Base-by-base conservation (phyloP, 352 stramenopile species). In the Phytopythium chamaehyphon region DNA sequence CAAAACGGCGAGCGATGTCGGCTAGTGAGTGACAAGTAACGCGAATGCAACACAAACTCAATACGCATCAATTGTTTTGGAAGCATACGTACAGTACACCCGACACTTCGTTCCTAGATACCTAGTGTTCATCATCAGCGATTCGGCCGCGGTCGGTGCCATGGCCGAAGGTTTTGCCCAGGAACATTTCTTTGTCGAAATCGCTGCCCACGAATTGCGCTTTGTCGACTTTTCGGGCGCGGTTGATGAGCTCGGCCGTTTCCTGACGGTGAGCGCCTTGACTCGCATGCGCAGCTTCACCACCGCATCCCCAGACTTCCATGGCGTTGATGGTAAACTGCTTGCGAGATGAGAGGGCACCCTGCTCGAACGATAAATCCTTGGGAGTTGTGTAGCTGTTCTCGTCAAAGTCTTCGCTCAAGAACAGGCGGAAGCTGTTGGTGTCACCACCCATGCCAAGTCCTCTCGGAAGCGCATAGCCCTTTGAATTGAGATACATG, bases 401-500 rank as follows among this genome's bases (percentile, higher is more conserved):
- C 33, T 93, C 80, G 48, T 94, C 83, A 45, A 94, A 66, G 57
- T 94, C 84, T 69, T 94, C 84, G 52, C 83, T 87, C 12, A 94
- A 33, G 44, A 93, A 94, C 18, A 94, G 42, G 0, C 82, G 76
- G 49, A 90, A 93, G 19, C 77, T 76, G 54, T 71, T 85, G 6
- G 68, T 83, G 22, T 78, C 81, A n/a, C 84, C 82, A 18, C 83
- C 84, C 56, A 94, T 83, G 31, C 84, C 84, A 8, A 94, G 66
- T 8, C 84, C 84, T 21, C 78, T 73, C 2, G 84, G 84, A 26
- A 94, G 57, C 0, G 74, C 74, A 16, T 80, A 83, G 8, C 82
- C 84, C 38, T 94, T 94, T 10, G 84, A 93, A 63, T 94, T 92
- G 49, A 93, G 65, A 42, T 94, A 94, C 84, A 94, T 94, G 62